Base-by-base conservation (phyloP, 192 early-diverging fungal genomes). In the Gamsiella multidivaricata region DNA sequence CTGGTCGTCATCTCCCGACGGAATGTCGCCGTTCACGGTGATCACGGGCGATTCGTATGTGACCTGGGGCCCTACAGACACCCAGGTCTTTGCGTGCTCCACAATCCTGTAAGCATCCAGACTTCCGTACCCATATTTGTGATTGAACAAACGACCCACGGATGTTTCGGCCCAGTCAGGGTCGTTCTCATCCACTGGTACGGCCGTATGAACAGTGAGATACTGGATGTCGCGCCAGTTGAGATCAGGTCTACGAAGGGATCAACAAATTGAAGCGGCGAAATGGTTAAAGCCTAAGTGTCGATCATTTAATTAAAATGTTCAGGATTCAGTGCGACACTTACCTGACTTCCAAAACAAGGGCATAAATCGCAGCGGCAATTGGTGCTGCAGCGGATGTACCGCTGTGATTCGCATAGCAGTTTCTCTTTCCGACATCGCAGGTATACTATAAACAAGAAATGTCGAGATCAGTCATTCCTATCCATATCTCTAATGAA, bases 361-460 rank as follows among this genome's bases (percentile, higher is more conserved):
- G 89, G 1, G 95, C 94, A 84, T 89, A 90, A 28, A 98, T 87
- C 33, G 93, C 96, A 0, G 94, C 92, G 11, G 90, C 95, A 63
- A 96, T 74, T 5, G 96, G 96, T 0, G 96, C 96, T 0, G 96
- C 95, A 5, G 96, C 96, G 4, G 94, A 96, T 11, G 96, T 98
- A 12, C 96, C 96, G 46, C 93, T 91, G 68, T 96, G 95, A 20
- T 55, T 69, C 50, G 83, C 63, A 1, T 89, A 92, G 85, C 93
- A 98, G 36, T 81, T 54, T 52, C 87, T 83, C 42, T 87, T 68
- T 18, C 95, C 94, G 62, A 85, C 62, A 69, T 96, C 92, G 28
- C 94, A 93, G 10, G 95, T 96, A 43, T 82, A 82, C 84, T 85
- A 62, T 23, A 37, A n/a, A 46, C 6, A 36, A 1, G 10, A 28